Conservation (phyloP, 129 eudicot genomes). For the Heracleum sosnowskyi region DNA sequence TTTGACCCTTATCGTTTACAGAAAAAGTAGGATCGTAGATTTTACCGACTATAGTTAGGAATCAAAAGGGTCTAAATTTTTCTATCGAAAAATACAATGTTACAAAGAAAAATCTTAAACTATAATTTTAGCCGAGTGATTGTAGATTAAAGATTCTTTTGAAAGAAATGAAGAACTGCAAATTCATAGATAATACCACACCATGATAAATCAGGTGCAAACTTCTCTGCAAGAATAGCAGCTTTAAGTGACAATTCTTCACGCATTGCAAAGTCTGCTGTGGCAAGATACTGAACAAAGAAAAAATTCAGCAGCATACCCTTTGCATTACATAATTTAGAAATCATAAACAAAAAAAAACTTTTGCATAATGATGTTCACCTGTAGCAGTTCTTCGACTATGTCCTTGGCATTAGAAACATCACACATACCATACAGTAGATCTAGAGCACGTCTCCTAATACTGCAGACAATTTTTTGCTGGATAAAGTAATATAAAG, state of each 20-base stretch:
- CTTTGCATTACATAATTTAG: conserved; percentile 5
- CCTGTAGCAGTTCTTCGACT: conserved; percentile 97
- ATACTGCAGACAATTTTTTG: conserved; percentile 40
- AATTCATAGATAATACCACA: conserved; percentile 17
- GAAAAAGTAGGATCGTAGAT: background rate
- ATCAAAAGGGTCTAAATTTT: background rate
- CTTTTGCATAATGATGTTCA: conserved; percentile 12
- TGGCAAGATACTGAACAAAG: conserved; percentile 70
- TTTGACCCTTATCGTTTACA: background rate
- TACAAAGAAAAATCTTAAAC: background rate
- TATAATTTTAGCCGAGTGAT: background rate
- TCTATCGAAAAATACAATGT: background rate
- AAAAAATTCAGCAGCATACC: background rate
- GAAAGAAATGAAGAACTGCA: background rate
- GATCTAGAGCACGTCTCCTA: conserved; percentile 92
- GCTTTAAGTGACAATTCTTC: conserved; percentile 93
- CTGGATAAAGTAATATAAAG: background rate
- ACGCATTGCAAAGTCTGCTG: conserved; percentile 99
- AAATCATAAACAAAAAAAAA: background rate
- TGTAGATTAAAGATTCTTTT: background rate
- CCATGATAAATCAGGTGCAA: conserved; percentile 99
- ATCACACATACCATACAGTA: conserved; percentile 99
- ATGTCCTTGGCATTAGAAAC: conserved; percentile 97
- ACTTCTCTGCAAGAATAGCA: conserved; percentile 98
- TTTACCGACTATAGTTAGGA: background rate